These are phyloP conservation scores for Yarrowia alimentaria DNA, from an alignment of 805 yeast species.

Conservation along the genomic window DNA sequence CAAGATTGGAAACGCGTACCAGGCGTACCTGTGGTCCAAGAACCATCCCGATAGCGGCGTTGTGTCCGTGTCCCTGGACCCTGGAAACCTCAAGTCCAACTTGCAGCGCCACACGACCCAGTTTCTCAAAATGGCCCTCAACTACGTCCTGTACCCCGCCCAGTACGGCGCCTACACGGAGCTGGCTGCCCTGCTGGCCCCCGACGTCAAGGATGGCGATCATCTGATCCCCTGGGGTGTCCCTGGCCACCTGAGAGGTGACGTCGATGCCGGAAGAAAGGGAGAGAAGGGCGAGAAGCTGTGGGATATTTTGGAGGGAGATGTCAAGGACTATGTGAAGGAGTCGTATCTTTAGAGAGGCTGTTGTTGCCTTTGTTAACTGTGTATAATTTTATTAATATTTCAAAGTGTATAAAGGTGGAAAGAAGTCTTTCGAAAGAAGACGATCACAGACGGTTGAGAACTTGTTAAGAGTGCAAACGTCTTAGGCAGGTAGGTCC, in stretches of 20 bases:
- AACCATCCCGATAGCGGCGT: constrained; percentile 40
- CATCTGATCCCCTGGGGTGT: constrained; percentile 48
- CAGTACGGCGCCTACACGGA: constrained; percentile 48
- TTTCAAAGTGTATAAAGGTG: too few relatives aligned
- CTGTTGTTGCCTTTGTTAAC: too few relatives aligned
- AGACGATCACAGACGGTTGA: too few relatives aligned
- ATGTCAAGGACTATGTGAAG: constrained; percentile 27
- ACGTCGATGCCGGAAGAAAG: constrained; percentile 40
- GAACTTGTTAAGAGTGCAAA: too few relatives aligned
- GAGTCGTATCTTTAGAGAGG: constrained; percentile 7
- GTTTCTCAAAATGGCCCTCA: constrained; percentile 3
- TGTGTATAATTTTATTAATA: neutral
- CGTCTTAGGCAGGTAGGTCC: too few relatives aligned
- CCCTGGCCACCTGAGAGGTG: constrained; percentile 42
- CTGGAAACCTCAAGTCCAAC: constrained; percentile 45
- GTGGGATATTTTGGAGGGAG: constrained; percentile 42
- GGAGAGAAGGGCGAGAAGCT: constrained; percentile 41
- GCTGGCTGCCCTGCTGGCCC: constrained; percentile 46
- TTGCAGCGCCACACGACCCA: constrained; percentile 37
- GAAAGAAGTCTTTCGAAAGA: too few relatives aligned
- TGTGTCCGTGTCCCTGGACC: constrained; percentile 43
- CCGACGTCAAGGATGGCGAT: constrained; percentile 43
- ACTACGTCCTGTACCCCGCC: constrained; percentile 31
- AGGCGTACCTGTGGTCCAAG: constrained; percentile 42
- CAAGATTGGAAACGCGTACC: constrained; percentile 45